Evolutionary conservation across 1,139 yeast species (phyloP), one percentile per base, ranked within the genome.

Genomic region (Protomyces gravidus): DNA sequence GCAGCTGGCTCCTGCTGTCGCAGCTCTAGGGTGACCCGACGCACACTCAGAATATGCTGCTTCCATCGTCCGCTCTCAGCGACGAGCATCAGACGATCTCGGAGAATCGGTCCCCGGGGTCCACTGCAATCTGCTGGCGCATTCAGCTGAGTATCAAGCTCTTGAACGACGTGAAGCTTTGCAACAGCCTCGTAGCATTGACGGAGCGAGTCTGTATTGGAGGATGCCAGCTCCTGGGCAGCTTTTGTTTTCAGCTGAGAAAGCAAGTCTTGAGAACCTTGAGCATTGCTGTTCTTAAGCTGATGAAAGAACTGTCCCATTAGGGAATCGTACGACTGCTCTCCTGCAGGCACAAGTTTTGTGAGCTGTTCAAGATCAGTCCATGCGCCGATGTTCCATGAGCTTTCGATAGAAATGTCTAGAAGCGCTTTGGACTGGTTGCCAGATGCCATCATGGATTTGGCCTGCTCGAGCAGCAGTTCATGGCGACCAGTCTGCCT

Each of bases 161-260:
- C 97, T 61, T 83, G 80, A 13, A 89, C 70, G 3, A 86, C 81
- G 69, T 90, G 96, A 6, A 90, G 73, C 63, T 82, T 81, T 49
- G 82, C 80, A 75, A 88, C 72, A 32, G 80, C 69, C 11, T 75
- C 77, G 26, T 80, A 77, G 62, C 82, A 81, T 62, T 85, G 80
- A 3, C 82, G 78, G 36, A 85, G 75, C 0, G 90, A 83, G 0
- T 89, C 81, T 0, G 84, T 79, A 61, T 76, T 78, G 1, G 85
- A 79, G 11, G 82, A 76, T 0, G 86, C 83, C 40, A 89, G 73
- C 0, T 83, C 80, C 1, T 76, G 73, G 0, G 95, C 89, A 27
- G 87, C 76, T 6, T 79, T 73, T 30, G 71, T 71, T 45, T 83
- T 80, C 0, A 89, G 83, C 28, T 74, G 73, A 5, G 79, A 74